phyloP scores from a whole-genome alignment of 2,329 filamentous ascomycete genomes.

The Hypoxylon sp. region DNA sequence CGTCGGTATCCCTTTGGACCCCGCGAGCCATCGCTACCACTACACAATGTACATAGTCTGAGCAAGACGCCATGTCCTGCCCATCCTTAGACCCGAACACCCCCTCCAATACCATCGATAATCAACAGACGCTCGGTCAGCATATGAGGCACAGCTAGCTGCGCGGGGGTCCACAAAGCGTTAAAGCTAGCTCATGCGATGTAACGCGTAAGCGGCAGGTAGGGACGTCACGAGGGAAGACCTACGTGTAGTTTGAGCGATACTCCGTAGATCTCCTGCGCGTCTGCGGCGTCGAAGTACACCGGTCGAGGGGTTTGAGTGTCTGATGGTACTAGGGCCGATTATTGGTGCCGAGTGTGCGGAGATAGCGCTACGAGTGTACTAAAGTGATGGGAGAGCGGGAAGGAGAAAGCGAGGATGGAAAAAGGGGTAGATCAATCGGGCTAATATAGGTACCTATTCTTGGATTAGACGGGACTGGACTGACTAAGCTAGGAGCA shows the following conservation, averaged over 20 bases:
- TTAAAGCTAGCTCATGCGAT: conserved; percentile 22
- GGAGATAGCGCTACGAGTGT: neutral
- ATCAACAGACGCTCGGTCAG: conserved; percentile 9
- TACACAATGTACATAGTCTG: neutral
- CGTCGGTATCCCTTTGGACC: conserved; percentile 1
- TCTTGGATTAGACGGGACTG: neutral
- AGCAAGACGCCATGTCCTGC: neutral
- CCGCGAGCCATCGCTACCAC: neutral
- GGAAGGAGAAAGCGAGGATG: neutral
- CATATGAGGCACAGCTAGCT: conserved; percentile 8
- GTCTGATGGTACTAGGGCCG: neutral
- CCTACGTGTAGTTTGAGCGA: neutral
- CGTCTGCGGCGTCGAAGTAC: conserved; percentile 2
- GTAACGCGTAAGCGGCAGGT: conserved; percentile 36
- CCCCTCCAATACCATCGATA: neutral
- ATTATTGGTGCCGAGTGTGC: neutral
- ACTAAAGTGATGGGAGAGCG: neutral
- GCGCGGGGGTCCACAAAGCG: conserved; percentile 14
- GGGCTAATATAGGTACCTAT: neutral
- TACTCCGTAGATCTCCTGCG: neutral
- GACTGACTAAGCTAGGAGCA: neutral
- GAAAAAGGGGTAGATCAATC: neutral
- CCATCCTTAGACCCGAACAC: neutral
- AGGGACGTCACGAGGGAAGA: conserved; percentile 21
- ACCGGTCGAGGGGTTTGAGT: neutral